These are phyloP conservation scores for Chlamydomonas eustigma DNA, from an alignment of 139 green algal genomes.

Conservation along the genomic window DNA sequence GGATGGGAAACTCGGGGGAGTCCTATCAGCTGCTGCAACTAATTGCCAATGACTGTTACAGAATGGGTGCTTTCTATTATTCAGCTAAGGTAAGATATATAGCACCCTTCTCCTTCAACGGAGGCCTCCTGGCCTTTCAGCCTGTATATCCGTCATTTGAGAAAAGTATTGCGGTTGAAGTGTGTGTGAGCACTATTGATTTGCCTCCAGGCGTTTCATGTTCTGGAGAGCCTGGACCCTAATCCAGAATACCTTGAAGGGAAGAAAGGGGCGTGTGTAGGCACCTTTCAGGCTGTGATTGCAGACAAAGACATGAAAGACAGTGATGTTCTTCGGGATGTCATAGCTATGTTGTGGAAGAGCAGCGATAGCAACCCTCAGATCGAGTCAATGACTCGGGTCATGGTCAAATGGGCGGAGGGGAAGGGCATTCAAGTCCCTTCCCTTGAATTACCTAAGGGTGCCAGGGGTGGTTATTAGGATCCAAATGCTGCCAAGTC, in stretches of 20 bases:
- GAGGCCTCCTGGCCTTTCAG: too few species aligned
- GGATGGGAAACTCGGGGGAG: constrained; percentile 56
- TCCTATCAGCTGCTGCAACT: constrained; percentile 65
- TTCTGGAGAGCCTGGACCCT: constrained; percentile 73
- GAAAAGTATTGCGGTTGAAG: too few species aligned
- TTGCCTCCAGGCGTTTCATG: constrained; percentile 61
- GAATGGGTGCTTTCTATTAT: constrained; percentile 72
- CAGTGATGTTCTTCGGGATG: constrained; percentile 33
- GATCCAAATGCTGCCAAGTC: too few species aligned
- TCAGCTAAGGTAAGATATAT: constrained; percentile 53
- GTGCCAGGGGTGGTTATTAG: too few species aligned
- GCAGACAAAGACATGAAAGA: constrained; percentile 32
- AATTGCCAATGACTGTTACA: constrained; percentile 81
- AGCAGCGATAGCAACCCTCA: constrained; percentile 22
- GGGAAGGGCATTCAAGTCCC: constrained; percentile 33
- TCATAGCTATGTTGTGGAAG: constrained; percentile 44
- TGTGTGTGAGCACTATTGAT: too few species aligned
- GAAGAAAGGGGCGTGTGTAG: constrained; percentile 70
- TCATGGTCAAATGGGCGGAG: constrained; percentile 50
- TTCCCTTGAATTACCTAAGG: too few species aligned
- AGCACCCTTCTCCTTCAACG: too few species aligned
- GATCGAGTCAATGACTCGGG: constrained; percentile 31
- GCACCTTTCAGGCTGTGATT: constrained; percentile 58
- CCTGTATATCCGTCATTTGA: too few species aligned
- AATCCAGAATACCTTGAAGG: constrained; percentile 69